These are phyloP conservation scores for Begonia fuchsioides DNA, from an alignment of 306 rosid genomes.

Conservation along the genomic window DNA sequence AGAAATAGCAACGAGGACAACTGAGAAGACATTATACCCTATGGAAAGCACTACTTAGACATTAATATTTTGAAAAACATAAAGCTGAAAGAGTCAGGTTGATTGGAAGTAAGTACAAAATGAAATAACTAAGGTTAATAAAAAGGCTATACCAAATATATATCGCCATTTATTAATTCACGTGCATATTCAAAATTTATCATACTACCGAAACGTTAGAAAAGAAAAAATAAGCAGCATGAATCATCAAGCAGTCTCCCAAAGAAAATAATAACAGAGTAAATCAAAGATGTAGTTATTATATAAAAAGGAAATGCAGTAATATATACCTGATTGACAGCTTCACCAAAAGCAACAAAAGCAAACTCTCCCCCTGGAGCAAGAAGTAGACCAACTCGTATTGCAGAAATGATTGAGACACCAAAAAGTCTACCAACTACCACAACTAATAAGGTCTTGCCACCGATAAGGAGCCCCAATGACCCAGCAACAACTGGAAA, in stretches of 20 bases:
- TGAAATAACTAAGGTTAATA: too few relatives aligned
- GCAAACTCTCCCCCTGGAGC: slow-evolving; percentile 99
- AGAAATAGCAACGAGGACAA: slow-evolving; percentile 87
- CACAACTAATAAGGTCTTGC: slow-evolving; percentile 69
- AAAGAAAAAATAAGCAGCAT: too few relatives aligned
- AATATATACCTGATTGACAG: slow-evolving; percentile 82
- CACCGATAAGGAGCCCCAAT: slow-evolving; percentile 71
- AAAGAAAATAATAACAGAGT: not conserved
- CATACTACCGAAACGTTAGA: too few relatives aligned
- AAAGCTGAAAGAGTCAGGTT: too few relatives aligned
- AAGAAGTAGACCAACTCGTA: slow-evolving; percentile 95
- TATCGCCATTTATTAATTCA: too few relatives aligned
- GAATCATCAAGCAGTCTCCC: too few relatives aligned
- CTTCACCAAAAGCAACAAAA: slow-evolving; percentile 98
- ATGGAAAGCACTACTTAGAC: slow-evolving; percentile 14
- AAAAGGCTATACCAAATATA: too few relatives aligned
- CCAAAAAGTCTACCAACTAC: slow-evolving; percentile 69
- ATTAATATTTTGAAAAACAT: not conserved
- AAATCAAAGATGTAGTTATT: slow-evolving; percentile 1
- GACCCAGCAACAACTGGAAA: slow-evolving; percentile 62
- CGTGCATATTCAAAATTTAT: too few relatives aligned
- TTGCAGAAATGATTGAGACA: slow-evolving; percentile 69
- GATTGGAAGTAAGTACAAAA: too few relatives aligned
- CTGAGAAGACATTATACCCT: slow-evolving; percentile 97
- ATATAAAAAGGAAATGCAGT: not conserved